These are phyloP conservation scores for Smallanthus sonchifolius DNA, from an alignment of 129 eudicot species.

Conservation along the genomic window DNA sequence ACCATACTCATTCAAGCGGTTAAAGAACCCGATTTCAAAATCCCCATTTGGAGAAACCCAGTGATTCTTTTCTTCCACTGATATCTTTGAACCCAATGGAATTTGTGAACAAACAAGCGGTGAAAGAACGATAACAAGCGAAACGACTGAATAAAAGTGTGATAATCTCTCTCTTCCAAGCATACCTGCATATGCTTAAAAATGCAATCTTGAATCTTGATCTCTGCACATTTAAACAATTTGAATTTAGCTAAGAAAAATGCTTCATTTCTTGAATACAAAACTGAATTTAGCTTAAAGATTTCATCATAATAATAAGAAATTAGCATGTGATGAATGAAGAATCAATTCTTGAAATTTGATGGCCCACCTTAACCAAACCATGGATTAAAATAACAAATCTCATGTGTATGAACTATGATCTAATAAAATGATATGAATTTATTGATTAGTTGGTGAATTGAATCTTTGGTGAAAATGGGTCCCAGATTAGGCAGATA, in stretches of 20 bases:
- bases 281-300: conserved; percentile 1
- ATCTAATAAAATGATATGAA: conserved; percentile 1
- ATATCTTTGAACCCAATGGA: conserved; percentile 54
- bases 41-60: conserved; percentile 70
- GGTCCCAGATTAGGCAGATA: conserved; percentile 54
- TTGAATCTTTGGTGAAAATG: conserved; percentile 32
- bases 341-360: conserved; percentile 20
- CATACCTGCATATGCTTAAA: conserved; percentile 42
- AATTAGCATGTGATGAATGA: conserved; percentile 41
- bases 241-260: conserved; percentile 2
- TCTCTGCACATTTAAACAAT: conserved; percentile 34
- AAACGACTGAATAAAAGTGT: neutral
- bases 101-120: conserved; percentile 38
- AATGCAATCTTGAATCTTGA: conserved; percentile 20
- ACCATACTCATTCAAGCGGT: conserved; percentile 35
- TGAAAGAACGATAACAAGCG: conserved; percentile 26
- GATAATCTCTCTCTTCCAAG: conserved; percentile 22
- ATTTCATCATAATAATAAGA: conserved; percentile 16
- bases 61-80: conserved; percentile 41
- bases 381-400: conserved; percentile 13
- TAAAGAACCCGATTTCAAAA: conserved; percentile 53
- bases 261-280: neutral
- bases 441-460: conserved; percentile 9
- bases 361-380: conserved; percentile 42
- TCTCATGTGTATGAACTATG: neutral